Evolutionary conservation across 2,329 filamentous ascomycete genomes (phyloP), one percentile per base, ranked within the genome.

Genomic region (Ophiosphaerella narmari): DNA sequence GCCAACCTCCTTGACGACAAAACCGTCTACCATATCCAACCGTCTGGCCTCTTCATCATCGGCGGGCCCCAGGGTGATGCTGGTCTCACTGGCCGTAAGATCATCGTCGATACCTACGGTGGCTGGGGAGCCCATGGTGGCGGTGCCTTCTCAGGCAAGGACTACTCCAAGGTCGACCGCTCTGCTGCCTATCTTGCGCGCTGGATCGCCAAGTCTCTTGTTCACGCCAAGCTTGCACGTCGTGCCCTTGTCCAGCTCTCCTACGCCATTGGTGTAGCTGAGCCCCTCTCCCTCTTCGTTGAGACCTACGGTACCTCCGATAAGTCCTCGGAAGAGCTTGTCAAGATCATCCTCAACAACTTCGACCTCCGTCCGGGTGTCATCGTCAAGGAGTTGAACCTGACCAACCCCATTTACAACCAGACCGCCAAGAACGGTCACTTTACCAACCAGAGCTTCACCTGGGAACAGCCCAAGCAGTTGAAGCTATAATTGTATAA

Each of bases 131-230:
- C 94, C 69, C 94, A 99, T 85, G 94, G 94, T 84, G 94, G 94
- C 84, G 94, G 94, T 88, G 94, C 94, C 78, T 99, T 99, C 89
- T 97, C 94, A 71, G 94, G 94, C 73, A 99, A 99, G 88, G 94
- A 99, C 79, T 99, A 97, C 87, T 97, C 91, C 85, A 99, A 99
- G 86, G 94, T 99, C 79, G 94, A 99, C 77, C 90, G 94, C 70
- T 97, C 94, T 46, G 94, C 94, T 64, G 94, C 94, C 73, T 99
- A 99, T 82, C 87, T 97, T 67, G 92, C 85, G 66, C 91, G 94
- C 76, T 99, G 94, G 94, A 92, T 99, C 77, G 94, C 94, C 81
- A 99, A 99, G 86, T 99, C 94, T 36, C 86, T 99, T 62, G 90
- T 99, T 67, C 80, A 86, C 70, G 89, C 93, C 68, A 88, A 89